Percentiles rank a stretch among this genome's conserved stretches.
Evolutionary conservation across 805 yeast genomes (phyloP).

Genomic region (Zygosaccharomyces bisporus): DNA sequence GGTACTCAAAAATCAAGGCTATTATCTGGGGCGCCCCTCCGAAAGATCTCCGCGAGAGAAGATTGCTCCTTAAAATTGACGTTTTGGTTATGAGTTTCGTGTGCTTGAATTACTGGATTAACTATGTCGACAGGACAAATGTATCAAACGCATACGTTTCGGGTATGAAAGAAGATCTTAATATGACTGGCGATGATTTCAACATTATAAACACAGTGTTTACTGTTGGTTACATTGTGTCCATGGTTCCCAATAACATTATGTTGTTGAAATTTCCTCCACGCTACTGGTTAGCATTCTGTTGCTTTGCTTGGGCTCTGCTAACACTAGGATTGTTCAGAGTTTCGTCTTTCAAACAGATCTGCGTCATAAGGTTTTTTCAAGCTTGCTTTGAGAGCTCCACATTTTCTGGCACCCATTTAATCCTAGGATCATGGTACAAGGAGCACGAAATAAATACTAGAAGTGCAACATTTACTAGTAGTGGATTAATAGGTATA

Average conservation of each 20-base stretch:
- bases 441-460: slow-evolving; percentile 44
- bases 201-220: slow-evolving; percentile 50
- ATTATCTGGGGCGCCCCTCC: slow-evolving; percentile 38
- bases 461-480: slow-evolving; percentile 49
- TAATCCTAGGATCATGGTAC: slow-evolving; percentile 49
- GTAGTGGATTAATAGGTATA: slow-evolving; percentile 49
- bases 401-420: slow-evolving; percentile 48
- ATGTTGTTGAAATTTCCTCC: slow-evolving; percentile 48
- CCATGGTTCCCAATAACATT: slow-evolving; percentile 55
- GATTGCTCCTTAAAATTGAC: slow-evolving; percentile 22
- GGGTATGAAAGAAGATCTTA: slow-evolving; percentile 54
- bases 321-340: slow-evolving; percentile 47
- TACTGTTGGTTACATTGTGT: slow-evolving; percentile 53
- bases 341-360: slow-evolving; percentile 42
- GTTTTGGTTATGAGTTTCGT: slow-evolving; percentile 22
- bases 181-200: slow-evolving; percentile 44
- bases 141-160: slow-evolving; percentile 53
- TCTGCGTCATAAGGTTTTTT: slow-evolving; percentile 53
- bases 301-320: slow-evolving; percentile 50
- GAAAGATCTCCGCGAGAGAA: slow-evolving; percentile 33
- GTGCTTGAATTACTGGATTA: slow-evolving; percentile 33
- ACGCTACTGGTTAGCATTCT: slow-evolving; percentile 47
- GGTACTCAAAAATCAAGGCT: slow-evolving; percentile 12
- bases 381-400: slow-evolving; percentile 55
- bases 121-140: slow-evolving; percentile 52